Conservation (phyloP, 2,329 filamentous ascomycete genomes). For the Colletotrichum spaethianum region DNA sequence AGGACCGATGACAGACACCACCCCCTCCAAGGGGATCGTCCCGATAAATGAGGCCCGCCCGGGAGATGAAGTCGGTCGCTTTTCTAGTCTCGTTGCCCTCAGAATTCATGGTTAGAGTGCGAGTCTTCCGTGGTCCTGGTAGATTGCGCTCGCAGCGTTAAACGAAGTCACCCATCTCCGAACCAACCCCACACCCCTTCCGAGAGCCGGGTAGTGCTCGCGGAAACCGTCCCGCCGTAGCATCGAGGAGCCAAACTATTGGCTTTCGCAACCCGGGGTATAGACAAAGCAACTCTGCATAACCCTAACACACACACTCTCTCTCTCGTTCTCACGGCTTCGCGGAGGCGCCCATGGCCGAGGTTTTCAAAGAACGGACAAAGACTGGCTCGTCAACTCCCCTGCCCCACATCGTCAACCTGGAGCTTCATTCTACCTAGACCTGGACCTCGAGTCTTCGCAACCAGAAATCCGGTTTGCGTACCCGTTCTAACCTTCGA, state of each 20-base stretch:
- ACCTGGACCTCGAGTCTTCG: background rate
- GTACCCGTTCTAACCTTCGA: background rate
- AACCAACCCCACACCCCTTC: background rate
- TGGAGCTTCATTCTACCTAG: background rate
- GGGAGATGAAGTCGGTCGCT: background rate
- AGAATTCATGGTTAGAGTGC: background rate
- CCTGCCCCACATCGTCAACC: background rate
- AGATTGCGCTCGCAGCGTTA: constrained; percentile 11
- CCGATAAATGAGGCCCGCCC: constrained; percentile 3
- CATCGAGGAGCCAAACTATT: background rate
- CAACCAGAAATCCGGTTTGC: background rate
- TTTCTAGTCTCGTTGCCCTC: background rate
- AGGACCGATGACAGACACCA: background rate
- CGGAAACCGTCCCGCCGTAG: background rate
- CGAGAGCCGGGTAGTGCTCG: background rate
- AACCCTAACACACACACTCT: background rate
- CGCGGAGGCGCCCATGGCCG: background rate
- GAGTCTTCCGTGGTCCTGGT: background rate
- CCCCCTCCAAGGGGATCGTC: background rate
- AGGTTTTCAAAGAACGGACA: background rate
- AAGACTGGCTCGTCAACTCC: background rate
- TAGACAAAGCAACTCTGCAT: background rate
- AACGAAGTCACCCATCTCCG: constrained; percentile 16
- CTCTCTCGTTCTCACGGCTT: background rate
- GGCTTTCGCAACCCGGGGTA: background rate